Conservation (phyloP, 169 alveolate genomes). For the Perkinsus marinus region DNA sequence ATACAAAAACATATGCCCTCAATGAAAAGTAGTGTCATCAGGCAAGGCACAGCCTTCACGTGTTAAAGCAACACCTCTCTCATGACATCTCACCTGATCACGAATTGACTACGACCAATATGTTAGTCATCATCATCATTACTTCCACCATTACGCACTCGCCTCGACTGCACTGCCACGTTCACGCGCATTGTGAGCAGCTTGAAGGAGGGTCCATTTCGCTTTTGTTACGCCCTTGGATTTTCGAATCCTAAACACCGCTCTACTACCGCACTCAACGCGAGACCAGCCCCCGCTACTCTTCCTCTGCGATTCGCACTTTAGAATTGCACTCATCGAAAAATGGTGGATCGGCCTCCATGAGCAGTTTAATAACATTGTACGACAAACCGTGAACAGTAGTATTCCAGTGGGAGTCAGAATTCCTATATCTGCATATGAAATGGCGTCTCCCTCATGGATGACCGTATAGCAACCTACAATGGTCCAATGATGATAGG, state of each 20-base stretch:
- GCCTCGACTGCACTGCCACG: neutral
- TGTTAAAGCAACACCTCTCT: no score
- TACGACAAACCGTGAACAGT: slow-evolving; percentile 38
- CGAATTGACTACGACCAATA: no score
- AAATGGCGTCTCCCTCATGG: neutral
- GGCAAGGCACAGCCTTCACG: no score
- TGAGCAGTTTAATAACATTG: slow-evolving; percentile 38
- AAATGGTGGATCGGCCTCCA: slow-evolving; percentile 41
- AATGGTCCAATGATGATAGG: slow-evolving; percentile 11
- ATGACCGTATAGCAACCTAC: neutral
- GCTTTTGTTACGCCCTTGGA: neutral
- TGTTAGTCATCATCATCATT: no score
- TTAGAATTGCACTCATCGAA: slow-evolving; percentile 38
- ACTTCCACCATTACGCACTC: no score
- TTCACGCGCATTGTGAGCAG: neutral
- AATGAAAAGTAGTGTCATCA: no score
- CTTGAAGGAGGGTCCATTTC: neutral
- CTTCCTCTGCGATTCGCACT: slow-evolving; percentile 27
- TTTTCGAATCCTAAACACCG: neutral
- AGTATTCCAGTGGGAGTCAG: neutral
- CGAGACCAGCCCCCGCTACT: slow-evolving; percentile 4
- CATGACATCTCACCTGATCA: no score
- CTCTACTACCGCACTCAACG: neutral
- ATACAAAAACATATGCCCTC: no score
- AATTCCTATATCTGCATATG: neutral